phyloP scores from a whole-genome alignment of 2,329 filamentous ascomycete species.

The Alternaria incomplexa region DNA sequence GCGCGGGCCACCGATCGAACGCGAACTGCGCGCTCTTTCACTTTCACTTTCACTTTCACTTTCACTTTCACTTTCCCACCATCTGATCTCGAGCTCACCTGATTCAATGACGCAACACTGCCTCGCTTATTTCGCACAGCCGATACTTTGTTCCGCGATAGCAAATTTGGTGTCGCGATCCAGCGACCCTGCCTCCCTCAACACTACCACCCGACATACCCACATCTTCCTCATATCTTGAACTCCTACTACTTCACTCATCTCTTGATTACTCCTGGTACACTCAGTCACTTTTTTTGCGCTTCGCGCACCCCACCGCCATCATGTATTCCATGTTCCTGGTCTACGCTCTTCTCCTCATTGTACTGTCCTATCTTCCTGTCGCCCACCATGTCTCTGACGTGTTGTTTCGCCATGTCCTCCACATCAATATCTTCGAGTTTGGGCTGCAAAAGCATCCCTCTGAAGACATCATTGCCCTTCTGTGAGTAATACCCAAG shows the following conservation, averaged over 20 bases:
- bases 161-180: not conserved
- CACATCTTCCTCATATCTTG: not conserved
- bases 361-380: too few species aligned
- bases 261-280: not conserved
- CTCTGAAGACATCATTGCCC: too few species aligned
- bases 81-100: not conserved
- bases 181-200: not conserved
- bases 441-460: too few species aligned
- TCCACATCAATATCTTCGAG: too few species aligned
- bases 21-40: not conserved
- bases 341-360: too few species aligned
- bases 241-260: not conserved
- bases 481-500: too few species aligned
- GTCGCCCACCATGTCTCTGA: too few species aligned
- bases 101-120: not conserved
- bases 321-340: not conserved
- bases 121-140: not conserved
- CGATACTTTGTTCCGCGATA: not conserved
- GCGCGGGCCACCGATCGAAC: not conserved
- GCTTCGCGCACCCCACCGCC: not conserved
- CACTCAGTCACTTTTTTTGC: not conserved
- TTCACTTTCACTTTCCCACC: not conserved
- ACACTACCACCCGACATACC: not conserved
- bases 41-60: not conserved
- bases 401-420: too few species aligned